Evolutionary conservation across 164 flowering plant species (phyloP).

Genomic region (Tetracentron sinense): DNA sequence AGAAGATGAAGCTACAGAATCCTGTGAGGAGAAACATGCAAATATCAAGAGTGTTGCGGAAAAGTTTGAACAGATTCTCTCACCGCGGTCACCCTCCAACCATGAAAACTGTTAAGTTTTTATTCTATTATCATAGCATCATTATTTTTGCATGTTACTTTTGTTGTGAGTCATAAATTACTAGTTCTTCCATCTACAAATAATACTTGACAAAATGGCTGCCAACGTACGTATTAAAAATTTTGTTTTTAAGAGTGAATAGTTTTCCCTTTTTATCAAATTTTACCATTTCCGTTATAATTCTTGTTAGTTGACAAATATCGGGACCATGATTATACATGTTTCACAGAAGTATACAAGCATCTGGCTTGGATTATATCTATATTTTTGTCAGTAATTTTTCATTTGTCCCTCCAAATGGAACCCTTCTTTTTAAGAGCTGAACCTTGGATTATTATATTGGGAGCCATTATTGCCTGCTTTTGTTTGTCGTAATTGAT

Average conservation of each 20-base stretch:
- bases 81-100: constrained; percentile 25
- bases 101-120: constrained; percentile 34
- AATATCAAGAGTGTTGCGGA: constrained; percentile 31
- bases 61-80: constrained; percentile 35
- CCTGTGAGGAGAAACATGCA: constrained; percentile 27
- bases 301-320: background rate
- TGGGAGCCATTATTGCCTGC: background rate
- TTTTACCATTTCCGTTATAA: background rate
- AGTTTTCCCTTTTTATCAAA: background rate
- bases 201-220: too few relatives aligned
- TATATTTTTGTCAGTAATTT: background rate
- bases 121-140: background rate
- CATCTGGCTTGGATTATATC: background rate
- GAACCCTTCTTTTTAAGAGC: background rate
- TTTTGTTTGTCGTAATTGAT: background rate
- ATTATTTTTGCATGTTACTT: background rate
- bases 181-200: constrained; percentile 27
- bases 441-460: background rate
- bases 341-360: background rate
- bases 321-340: background rate
- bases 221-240: too few relatives aligned
- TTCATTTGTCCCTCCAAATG: background rate
- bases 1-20: constrained; percentile 32
- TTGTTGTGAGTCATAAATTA: constrained; percentile 22
- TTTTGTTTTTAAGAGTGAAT: too few relatives aligned